Evolutionary conservation across 1,284 basidiomycete species (phyloP), one percentile per base, ranked within the genome.

Genomic region (Sutorius eximius): DNA sequence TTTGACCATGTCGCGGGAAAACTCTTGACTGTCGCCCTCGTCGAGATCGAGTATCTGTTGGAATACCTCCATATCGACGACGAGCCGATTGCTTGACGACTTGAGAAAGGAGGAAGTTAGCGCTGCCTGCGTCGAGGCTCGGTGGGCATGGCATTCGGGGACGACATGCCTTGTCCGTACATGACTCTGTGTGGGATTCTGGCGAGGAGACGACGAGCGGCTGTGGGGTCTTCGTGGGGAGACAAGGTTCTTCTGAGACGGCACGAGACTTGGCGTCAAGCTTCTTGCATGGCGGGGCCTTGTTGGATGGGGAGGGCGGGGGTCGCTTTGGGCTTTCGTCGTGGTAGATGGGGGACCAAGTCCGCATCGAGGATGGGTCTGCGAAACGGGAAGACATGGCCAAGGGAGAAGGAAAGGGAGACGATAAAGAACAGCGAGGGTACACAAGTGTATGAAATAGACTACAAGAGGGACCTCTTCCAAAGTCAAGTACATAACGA

Each of bases 1-100:
- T 69, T 75, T 75, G 22, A 87, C 87, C 83, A 96, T 94, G 45
- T 76, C 83, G 56, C 76, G 75, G 20, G 88, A 90, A 70, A 96
- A 97, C 18, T 89, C 88, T 56, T 79, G 79, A n/a, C 79, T 78
- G 22, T 84, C 87, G 34, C 88, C 91, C 33, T 95, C 94, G 71
- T 95, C 94, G 72, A 97, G 83, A 56, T 97, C 94, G 61, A 94
- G 82, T 60, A 97, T 86, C 73, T 97, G 94, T 27, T 73, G 68
- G 70, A 96, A 93, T 32, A 82, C 88, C 3, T 89, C 86, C 81
- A 86, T 83, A 69, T 95, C 85, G 70, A 96, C 86, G 56, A 71
- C 57, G 34, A 58, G 49, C 16, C 51, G 62, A 32, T 51, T 56
- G 49, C 47, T 50, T n/a, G 55, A 48, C 41, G 54, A 55, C 61